Base-by-base conservation (phyloP, 805 yeast species). In the Yamadazyma kitorensis region DNA sequence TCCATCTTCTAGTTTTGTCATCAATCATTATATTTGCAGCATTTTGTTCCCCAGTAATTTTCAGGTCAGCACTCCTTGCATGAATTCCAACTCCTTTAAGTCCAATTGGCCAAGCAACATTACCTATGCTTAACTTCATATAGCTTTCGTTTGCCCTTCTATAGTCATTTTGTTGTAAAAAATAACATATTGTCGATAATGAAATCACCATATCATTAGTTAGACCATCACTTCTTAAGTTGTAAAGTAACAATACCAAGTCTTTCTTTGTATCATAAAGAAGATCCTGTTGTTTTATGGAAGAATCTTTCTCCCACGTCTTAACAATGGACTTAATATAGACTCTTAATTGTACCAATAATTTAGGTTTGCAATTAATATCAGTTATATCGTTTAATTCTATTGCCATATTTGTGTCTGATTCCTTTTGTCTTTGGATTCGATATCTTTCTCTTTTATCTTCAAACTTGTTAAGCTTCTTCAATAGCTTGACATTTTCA, bases 71-170 rank as follows among this genome's bases (percentile, higher is more conserved):
- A 36, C 80, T 74, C 40, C 95, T 62, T 8, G 79, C 80, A 53
- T 86, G 96, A 38, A 87, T 85, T 31, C 93, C 87, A 11, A 87
- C 82, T 37, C 76, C 76, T 6, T 78, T 65, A 10, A 87, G 84
- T 17, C 96, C 96, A 44, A 86, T 82, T 2, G 96, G 96, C 95
- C 95, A 87, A 4, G 93, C 89, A 2, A 83, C 86, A 46, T 86
- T 85, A 1, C 96, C 96, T 12, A 87, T 81, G 50, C 91, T 81
- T 37, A 87, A 59, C 42, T 81, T 74, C 66, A 86, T 61, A 47
- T 87, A 87, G 17, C 79, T 67, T 48, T 85, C 86, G 39, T 74
- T 74, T 4, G 91, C 86, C 32, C 60, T 60, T 23, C 54, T 51
- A 44, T 55, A 78, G 22, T 78, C 70, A 11, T 54, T 49, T 8